Base-by-base conservation (phyloP, 768 basidiomycete species). In the Lactarius sanguifluus region DNA sequence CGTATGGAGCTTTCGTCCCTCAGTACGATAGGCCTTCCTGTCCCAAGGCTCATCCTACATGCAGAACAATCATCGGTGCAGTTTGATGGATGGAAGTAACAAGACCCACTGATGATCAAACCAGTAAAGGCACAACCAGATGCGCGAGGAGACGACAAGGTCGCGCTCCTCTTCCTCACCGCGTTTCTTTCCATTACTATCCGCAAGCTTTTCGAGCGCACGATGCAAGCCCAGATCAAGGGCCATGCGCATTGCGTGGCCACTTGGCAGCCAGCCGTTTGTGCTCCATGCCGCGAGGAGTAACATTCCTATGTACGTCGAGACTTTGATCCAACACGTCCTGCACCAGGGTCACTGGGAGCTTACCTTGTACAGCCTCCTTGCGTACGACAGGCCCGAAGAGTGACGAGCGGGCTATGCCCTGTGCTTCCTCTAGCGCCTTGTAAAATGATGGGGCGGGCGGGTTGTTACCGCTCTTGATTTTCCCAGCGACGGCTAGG, bases 161-260 rank as follows among this genome's bases (percentile, higher is more conserved):
- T 96, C 89, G 64, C 94, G 80, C 75, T 98, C 94, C 73, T 92
- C 90, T 68, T 95, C 92, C 64, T 91, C 85, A 36, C 87, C 81
- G 28, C 87, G 81, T 66, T 84, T 82, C 74, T 88, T 90, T 59
- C 77, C 84, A 54, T 76, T 81, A 40, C 85, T 85, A 60, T 96
- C 92, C 1, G 90, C 91, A 10, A 98, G 83, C 75, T 94, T 96
- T 74, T 96, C 94, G 54, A 97, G 77, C 12, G 96, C 96, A 54
- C 92, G 88, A 75, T 98, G 94, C 25, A 98, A 82, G 38, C 95
- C 94, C 61, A 98, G 88, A 74, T 97, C 95, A 61, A 96, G 79
- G 25, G 93, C 94, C 93, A 96, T 96, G 61, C 96, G 87, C 87
- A 97, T 89, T 7, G 96, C 96, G 73, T 98, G 96, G 3, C 96